phyloP scores from a whole-genome alignment of 2,329 filamentous ascomycete genomes.

The Tolypocladium cylindrosporum region DNA sequence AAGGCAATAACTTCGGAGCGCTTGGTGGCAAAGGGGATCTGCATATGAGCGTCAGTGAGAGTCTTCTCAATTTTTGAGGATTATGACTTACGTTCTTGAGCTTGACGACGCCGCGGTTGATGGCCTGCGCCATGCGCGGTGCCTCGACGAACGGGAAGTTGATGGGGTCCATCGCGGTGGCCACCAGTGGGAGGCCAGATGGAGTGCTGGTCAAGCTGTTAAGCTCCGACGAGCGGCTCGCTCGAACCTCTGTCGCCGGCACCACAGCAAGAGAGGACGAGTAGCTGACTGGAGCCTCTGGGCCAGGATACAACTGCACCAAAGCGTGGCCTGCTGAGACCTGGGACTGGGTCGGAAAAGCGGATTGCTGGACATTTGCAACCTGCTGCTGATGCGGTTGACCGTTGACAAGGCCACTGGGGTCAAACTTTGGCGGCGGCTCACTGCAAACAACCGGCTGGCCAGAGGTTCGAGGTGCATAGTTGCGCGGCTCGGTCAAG shows the following conservation, averaged over 20 bases:
- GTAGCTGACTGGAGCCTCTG: not conserved
- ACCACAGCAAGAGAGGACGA: not conserved
- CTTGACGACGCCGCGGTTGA: constrained; percentile 34
- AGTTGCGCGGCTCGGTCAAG: constrained; percentile 31
- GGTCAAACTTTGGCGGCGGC: constrained; percentile 29
- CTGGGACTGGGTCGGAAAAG: not conserved
- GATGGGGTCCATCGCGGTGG: constrained; percentile 22
- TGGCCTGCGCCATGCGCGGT: constrained; percentile 16
- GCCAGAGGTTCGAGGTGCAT: constrained; percentile 24
- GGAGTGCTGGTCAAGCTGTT: constrained; percentile 23
- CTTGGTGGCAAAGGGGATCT: constrained; percentile 48
- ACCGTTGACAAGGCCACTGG: constrained; percentile 3
- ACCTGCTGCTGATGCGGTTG: not conserved
- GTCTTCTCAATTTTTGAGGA: not conserved
- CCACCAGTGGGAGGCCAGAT: constrained; percentile 21
- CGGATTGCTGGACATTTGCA: not conserved
- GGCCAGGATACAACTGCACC: not conserved
- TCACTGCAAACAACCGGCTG: constrained; percentile 11
- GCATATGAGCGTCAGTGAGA: not conserved
- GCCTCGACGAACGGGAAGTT: constrained; percentile 39
- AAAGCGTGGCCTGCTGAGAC: not conserved
- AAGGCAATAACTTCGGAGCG: constrained; percentile 48
- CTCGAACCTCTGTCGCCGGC: constrained; percentile 4
- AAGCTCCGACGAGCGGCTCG: constrained; percentile 26
- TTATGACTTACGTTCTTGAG: constrained; percentile 36